A percentile compares a stretch with the other conserved stretches of the same genome.
Conservation (phyloP, 768 basidiomycete genomes). For the Mycena galopus region DNA sequence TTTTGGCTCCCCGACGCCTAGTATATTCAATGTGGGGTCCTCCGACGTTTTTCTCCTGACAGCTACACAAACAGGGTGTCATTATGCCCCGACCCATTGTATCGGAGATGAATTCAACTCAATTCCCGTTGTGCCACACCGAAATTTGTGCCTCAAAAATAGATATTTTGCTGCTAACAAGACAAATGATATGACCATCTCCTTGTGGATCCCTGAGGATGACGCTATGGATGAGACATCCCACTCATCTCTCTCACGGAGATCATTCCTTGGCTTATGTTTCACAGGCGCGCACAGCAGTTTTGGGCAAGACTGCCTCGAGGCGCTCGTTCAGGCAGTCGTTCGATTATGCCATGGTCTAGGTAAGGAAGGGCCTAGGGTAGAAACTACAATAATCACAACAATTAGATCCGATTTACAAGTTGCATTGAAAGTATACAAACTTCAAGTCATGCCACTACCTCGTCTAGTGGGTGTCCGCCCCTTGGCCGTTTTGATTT, state of each 20-base stretch:
- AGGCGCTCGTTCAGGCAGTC: neutral
- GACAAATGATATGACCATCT: neutral
- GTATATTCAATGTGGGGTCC: neutral
- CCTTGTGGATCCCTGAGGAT: neutral
- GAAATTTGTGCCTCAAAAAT: neutral
- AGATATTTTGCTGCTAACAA: neutral
- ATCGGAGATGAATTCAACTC: conserved; percentile 10
- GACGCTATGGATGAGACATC: neutral
- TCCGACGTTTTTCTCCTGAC: neutral
- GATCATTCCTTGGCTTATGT: neutral
- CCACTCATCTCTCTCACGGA: neutral
- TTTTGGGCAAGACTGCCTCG: neutral
- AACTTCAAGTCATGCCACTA: conserved; percentile 55
- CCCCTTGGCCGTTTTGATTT: conserved; percentile 77
- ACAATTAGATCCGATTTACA: neutral
- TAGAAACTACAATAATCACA: neutral
- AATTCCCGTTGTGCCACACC: conserved; percentile 4
- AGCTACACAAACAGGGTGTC: neutral
- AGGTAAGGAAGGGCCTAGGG: neutral
- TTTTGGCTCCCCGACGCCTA: neutral
- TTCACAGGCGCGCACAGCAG: no score
- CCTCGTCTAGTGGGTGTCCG: conserved; percentile 62
- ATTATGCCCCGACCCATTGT: neutral
- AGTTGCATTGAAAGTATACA: neutral
- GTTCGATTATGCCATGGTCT: neutral